Base-by-base conservation (phyloP, 805 yeast genomes). In the Limtongozyma cylindracea region DNA sequence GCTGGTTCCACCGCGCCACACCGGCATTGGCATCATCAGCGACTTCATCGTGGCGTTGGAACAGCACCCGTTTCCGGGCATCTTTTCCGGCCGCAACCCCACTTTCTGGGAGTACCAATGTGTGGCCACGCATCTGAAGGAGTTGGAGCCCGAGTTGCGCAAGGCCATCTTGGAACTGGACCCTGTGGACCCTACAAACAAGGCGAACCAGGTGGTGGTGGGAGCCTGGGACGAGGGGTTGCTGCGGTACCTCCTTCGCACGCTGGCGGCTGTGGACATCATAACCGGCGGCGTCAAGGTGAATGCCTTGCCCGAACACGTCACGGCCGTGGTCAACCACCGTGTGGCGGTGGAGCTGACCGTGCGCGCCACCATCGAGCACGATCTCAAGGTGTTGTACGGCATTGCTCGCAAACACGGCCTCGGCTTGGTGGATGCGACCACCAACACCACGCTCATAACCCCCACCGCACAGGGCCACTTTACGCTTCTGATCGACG, bases 1-100 rank as follows among this genome's bases (percentile, higher is more conserved):
- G 1, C 69, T 82, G 6, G 39, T 56, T n/a, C 88, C 91, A 6
- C 84, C 82, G 2, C 69, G 61, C 21, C 88, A 76, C 35, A 73
- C 91, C 4, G 56, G 72, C 2, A 72, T 77, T 42, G 92, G 88
- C 8, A 56, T 76, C 17, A 48, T 68, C 23, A 52, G 77, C 3
- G 64, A 69, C 25, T 46, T 74, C 24, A 49, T 68, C 8, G 40
- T 48, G 7, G 31, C 39, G 10, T 46, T 76, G 19, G 92, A 78
- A 39, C 38, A 41, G 8, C 55, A 60, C 27, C 69, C 67, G 6
- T 67, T 48, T 33, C 37, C 44, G 11, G 49, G 67, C 1, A 29
- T 45, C 8, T 39, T 73, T 17, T 42, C 61, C 7, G 30, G 41
- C 3, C 45, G 43, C 21, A 77, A 70, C 42, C 93, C 92, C 8